Conservation (phyloP, 2,329 filamentous ascomycete genomes). For the Ophiostoma populinum region DNA sequence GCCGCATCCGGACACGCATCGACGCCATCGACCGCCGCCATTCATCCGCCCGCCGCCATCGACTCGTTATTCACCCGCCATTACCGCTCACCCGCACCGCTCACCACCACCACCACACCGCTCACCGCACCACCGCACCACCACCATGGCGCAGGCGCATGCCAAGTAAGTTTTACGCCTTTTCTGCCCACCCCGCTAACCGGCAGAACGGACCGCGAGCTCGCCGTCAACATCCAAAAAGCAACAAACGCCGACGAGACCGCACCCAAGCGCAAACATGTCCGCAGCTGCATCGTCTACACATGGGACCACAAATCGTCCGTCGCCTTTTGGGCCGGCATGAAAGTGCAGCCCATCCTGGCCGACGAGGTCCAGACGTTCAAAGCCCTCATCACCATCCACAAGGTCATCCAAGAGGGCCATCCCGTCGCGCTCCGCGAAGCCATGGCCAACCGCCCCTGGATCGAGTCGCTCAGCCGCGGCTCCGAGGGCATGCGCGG, state of each 20-base stretch:
- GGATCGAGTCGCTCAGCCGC: slow-evolving; percentile 83
- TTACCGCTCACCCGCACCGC: too few species aligned
- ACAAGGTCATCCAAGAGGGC: slow-evolving; percentile 94
- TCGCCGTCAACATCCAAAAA: slow-evolving; percentile 54
- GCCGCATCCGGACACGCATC: too few species aligned
- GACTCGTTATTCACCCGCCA: too few species aligned
- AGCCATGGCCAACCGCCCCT: slow-evolving; percentile 71
- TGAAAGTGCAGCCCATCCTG: slow-evolving; percentile 99
- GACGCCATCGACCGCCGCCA: too few species aligned
- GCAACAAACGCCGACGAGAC: slow-evolving; percentile 52
- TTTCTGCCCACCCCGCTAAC: background rate
- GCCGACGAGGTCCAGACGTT: slow-evolving; percentile 98
- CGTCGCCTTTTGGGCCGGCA: slow-evolving; percentile 86
- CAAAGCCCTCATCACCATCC: slow-evolving; percentile 91
- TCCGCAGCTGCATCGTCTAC: slow-evolving; percentile 93
- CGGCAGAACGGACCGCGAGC: slow-evolving; percentile 46
- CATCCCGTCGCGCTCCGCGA: slow-evolving; percentile 78
- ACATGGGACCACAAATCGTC: slow-evolving; percentile 98
- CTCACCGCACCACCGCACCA: too few species aligned
- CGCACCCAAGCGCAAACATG: slow-evolving; percentile 72
- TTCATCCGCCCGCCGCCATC: too few species aligned
- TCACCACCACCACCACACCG: too few species aligned
- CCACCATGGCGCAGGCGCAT: slow-evolving; percentile 11
- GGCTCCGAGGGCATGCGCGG: slow-evolving; percentile 78
- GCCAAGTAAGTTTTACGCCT: slow-evolving; percentile 8